phyloP scores from a whole-genome alignment of 139 green algal species.

The Desmodesmus armatus region DNA sequence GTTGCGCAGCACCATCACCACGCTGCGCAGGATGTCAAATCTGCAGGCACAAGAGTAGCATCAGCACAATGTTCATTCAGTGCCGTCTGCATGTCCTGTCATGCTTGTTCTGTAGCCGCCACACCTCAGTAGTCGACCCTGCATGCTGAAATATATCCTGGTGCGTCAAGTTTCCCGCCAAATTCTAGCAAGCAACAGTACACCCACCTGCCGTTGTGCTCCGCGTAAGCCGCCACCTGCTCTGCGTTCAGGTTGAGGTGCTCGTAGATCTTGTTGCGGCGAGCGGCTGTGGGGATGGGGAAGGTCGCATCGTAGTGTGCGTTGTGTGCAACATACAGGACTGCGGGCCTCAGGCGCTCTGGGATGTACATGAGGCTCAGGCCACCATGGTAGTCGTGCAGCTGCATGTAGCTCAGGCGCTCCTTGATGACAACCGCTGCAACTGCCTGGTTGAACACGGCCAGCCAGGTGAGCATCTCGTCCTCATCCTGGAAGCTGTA shows the following conservation, averaged over 20 bases:
- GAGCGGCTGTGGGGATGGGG: slow-evolving; percentile 5
- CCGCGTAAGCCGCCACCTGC: neutral
- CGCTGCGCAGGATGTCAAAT: slow-evolving; percentile 46
- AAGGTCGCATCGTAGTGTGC: slow-evolving; percentile 49
- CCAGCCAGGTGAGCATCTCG: slow-evolving; percentile 53
- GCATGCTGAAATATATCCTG: no score
- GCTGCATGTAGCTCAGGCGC: slow-evolving; percentile 10
- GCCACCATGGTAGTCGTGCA: slow-evolving; percentile 15
- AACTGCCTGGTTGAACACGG: slow-evolving; percentile 46
- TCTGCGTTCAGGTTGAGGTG: neutral
- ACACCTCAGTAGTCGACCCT: no score
- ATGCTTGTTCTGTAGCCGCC: no score
- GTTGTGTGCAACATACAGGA: slow-evolving; percentile 51
- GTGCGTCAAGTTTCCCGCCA: no score
- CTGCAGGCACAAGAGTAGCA: no score
- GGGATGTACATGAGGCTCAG: slow-evolving; percentile 52
- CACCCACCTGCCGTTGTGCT: slow-evolving; percentile 53
- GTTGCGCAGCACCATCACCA: slow-evolving; percentile 18
- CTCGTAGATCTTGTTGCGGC: neutral
- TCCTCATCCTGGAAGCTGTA: slow-evolving; percentile 40
- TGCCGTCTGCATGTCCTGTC: no score
- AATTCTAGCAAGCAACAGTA: no score
- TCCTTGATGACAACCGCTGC: slow-evolving; percentile 17
- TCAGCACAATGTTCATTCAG: no score
- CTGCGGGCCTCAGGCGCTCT: neutral